Evolutionary conservation across 73 alveolate genomes (phyloP).

Genomic region (Stentor coeruleus): DNA sequence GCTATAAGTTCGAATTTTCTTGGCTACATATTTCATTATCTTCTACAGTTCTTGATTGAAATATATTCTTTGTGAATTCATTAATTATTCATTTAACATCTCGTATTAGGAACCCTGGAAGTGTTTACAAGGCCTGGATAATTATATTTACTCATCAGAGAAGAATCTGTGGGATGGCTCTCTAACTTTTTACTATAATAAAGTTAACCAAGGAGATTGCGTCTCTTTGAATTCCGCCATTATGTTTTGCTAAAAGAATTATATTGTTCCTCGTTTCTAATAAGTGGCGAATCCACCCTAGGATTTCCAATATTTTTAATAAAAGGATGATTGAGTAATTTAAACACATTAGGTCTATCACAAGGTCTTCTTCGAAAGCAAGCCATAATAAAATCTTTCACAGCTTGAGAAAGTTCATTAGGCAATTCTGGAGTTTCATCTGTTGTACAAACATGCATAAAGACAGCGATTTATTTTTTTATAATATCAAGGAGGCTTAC

Average conservation of each 20-base stretch:
- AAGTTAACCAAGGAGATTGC: too few species aligned
- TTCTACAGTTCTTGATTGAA: too few species aligned
- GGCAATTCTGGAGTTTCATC: conserved; percentile 5
- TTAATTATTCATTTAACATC: too few species aligned
- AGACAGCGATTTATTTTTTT: conserved; percentile 20
- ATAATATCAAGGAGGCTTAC: conserved; percentile 75
- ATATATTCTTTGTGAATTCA: too few species aligned
- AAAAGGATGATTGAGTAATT: neutral
- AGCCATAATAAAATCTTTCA: neutral
- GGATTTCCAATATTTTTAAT: neutral
- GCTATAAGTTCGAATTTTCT: too few species aligned
- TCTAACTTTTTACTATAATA: too few species aligned
- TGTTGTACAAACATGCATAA: conserved; percentile 33
- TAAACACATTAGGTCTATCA: neutral
- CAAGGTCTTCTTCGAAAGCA: conserved; percentile 1
- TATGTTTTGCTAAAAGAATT: neutral
- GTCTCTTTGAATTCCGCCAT: too few species aligned
- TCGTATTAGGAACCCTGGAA: too few species aligned
- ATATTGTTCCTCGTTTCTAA: neutral
- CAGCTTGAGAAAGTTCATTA: neutral
- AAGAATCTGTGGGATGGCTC: too few species aligned
- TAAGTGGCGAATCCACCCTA: neutral
- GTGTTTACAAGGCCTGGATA: too few species aligned
- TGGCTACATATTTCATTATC: too few species aligned
- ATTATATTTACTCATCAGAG: too few species aligned